Evolutionary conservation across 2,329 filamentous ascomycete genomes (phyloP).

Genomic region (Acrocalymma vagum): DNA sequence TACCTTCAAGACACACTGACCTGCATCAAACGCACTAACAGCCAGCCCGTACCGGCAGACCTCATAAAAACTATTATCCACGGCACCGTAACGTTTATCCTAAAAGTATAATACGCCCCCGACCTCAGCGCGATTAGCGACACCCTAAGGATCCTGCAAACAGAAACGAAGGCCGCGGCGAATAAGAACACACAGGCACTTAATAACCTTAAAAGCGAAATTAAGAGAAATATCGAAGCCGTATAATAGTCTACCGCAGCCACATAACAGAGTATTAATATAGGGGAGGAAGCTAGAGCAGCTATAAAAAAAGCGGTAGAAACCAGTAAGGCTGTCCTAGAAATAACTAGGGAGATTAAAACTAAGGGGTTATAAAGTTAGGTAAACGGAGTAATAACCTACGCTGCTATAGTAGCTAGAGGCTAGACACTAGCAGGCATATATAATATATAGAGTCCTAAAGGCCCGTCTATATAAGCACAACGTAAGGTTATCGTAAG

Average conservation of each 20-base stretch:
- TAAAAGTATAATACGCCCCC: constrained; percentile 24
- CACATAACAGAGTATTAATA: constrained; percentile 18
- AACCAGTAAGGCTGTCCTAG: constrained; percentile 12
- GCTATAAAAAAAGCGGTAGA: constrained; percentile 18
- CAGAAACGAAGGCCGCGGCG: constrained; percentile 15
- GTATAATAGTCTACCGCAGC: constrained; percentile 10
- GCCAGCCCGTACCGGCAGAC: constrained; percentile 23
- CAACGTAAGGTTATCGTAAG: constrained; percentile 25
- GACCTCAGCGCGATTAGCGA: constrained; percentile 18
- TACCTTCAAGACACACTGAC: constrained; percentile 19
- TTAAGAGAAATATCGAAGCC: constrained; percentile 10
- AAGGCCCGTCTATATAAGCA: constrained; percentile 14
- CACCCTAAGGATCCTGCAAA: constrained; percentile 20
- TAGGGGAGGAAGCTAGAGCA: constrained; percentile 17
- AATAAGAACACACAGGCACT: constrained; percentile 15
- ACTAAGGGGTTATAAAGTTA: constrained; percentile 12
- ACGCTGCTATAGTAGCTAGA: constrained; percentile 17
- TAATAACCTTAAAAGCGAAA: constrained; percentile 13
- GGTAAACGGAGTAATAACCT: constrained; percentile 8
- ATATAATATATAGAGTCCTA: constrained; percentile 24
- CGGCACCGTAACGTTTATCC: constrained; percentile 21
- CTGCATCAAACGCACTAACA: constrained; percentile 21
- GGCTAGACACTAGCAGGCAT: constrained; percentile 14
- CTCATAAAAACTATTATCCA: constrained; percentile 12
- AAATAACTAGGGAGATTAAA: constrained; percentile 17